Conservation (phyloP, 257 asterid genomes). For the Nicotiana tomentosiformis region DNA sequence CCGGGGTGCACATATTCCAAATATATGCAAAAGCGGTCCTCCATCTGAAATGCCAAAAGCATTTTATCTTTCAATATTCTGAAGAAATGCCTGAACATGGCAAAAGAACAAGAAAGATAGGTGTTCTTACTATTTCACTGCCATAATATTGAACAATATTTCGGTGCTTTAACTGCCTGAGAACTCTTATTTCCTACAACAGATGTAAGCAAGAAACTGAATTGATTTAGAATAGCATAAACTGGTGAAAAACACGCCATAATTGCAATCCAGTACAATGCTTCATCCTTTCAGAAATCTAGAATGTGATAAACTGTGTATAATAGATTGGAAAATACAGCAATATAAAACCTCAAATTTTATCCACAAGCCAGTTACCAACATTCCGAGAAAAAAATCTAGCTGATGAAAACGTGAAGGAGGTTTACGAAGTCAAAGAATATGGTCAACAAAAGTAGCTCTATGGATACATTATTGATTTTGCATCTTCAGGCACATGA, state of each 20-base stretch:
- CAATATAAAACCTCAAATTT: not conserved
- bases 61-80: conserved; percentile 4
- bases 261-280: not conserved
- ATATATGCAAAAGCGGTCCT: conserved; percentile 83
- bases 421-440: not conserved
- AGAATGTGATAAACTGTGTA: not conserved
- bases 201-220: conserved; percentile 9
- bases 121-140: conserved; percentile 57
- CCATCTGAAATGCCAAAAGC: conserved; percentile 43
- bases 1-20: conserved; percentile 97
- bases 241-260: not conserved
- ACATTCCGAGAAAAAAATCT: not conserved
- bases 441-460: not conserved
- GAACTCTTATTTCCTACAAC: conserved; percentile 72
- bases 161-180: conserved; percentile 66
- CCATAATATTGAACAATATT: conserved; percentile 85
- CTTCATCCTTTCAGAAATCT: not conserved
- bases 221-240: conserved; percentile 13
- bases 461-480: not conserved
- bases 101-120: not conserved
- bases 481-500: conserved; percentile 6
- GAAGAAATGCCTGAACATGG: not conserved
- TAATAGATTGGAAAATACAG: not conserved
- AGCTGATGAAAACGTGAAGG: not conserved
- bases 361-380: not conserved